A percentile compares a stretch with the other conserved stretches of the same genome.
Conservation (phyloP, 2,329 filamentous ascomycete species). For the Aspergillus terreus region DNA sequence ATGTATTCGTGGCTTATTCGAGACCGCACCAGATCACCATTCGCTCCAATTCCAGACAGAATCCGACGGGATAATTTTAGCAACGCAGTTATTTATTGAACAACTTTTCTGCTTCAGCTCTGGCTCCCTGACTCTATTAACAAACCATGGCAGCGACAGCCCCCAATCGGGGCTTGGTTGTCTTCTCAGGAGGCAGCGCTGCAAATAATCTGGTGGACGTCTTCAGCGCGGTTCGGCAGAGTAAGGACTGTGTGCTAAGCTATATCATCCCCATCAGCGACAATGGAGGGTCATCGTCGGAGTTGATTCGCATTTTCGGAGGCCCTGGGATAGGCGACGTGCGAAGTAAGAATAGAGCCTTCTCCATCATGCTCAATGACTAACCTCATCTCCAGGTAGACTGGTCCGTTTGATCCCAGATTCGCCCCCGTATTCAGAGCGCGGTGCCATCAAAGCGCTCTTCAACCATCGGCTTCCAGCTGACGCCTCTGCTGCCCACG, state of each 20-base stretch:
- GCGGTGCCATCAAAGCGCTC: slow-evolving; percentile 70
- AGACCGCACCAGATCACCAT: not conserved
- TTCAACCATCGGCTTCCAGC: slow-evolving; percentile 82
- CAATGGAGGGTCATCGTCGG: slow-evolving; percentile 90
- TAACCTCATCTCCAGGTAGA: slow-evolving; percentile 56
- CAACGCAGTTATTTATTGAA: not conserved
- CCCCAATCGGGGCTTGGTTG: slow-evolving; percentile 60
- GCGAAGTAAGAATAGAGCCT: slow-evolving; percentile 52
- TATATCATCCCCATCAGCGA: slow-evolving; percentile 95
- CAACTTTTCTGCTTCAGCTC: not conserved
- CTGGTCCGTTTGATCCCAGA: slow-evolving; percentile 86
- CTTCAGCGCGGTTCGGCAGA: slow-evolving; percentile 64
- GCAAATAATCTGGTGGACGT: slow-evolving; percentile 92
- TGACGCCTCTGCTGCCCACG: slow-evolving; percentile 57
- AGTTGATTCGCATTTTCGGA: slow-evolving; percentile 90
- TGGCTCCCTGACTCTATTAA: too few relatives aligned
- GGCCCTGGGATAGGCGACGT: slow-evolving; percentile 83
- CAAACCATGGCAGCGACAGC: not conserved
- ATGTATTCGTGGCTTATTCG: slow-evolving; percentile 4
- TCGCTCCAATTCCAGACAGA: not conserved
- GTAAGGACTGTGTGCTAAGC: slow-evolving; percentile 64
- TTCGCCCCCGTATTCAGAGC: slow-evolving; percentile 56
- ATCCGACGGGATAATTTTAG: not conserved
- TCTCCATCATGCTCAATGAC: not conserved
- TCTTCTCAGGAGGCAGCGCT: slow-evolving; percentile 91